These are phyloP conservation scores for Vigna reflexopilosa DNA, from an alignment of 306 rosid species.

Conservation along the genomic window DNA sequence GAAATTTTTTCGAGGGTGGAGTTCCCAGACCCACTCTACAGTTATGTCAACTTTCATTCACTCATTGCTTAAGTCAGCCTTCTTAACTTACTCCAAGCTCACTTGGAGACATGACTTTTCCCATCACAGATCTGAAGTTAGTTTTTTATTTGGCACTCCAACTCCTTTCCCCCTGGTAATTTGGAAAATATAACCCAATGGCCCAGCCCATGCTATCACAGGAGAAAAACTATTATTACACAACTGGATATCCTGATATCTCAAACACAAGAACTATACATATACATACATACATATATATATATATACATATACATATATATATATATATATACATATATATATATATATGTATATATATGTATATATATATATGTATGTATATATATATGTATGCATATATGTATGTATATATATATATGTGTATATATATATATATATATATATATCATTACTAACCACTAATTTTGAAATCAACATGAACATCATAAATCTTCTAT, in stretches of 20 bases:
- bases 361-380: not conserved
- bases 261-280: not conserved
- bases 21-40: constrained; percentile 23
- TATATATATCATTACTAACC: not conserved
- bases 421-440: not conserved
- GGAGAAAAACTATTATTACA: not conserved
- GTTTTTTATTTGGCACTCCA: not conserved
- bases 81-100: constrained; percentile 23
- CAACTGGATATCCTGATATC: not conserved
- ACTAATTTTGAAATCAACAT: not conserved
- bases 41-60: constrained; percentile 34
- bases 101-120: not conserved
- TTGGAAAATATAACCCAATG: not conserved
- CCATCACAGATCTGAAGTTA: constrained; percentile 13
- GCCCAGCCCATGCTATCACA: not conserved
- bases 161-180: not conserved
- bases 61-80: constrained; percentile 18
- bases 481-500: not conserved
- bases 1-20: not conserved
- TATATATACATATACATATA: not conserved
- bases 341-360: not conserved
- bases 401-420: not conserved
- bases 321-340: not conserved
- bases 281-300: not conserved
- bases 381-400: not conserved